Conservation (phyloP, 2,329 filamentous ascomycete species). For the Microcera coccophila region DNA sequence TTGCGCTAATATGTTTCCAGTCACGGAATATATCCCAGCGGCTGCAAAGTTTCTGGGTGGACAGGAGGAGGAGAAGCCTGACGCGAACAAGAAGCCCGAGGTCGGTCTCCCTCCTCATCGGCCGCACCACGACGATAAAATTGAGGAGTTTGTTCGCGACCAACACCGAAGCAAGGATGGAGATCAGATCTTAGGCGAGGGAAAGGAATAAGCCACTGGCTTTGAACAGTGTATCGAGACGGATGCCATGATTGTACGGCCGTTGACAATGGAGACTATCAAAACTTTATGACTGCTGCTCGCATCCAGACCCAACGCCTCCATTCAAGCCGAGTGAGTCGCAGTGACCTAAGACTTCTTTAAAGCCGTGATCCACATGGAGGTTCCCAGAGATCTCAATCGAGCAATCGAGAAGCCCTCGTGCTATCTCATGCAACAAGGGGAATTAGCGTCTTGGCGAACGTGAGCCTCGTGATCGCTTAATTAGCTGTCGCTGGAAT, state of each 20-base stretch:
- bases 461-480: too few species aligned
- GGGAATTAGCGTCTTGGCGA: too few species aligned
- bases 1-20: constrained; percentile 21
- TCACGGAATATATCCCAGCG: constrained; percentile 43
- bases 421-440: too few species aligned
- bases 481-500: too few species aligned
- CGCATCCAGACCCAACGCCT: too few species aligned
- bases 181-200: not conserved
- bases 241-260: constrained; percentile 9
- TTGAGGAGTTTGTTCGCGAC: constrained; percentile 51
- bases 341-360: too few species aligned
- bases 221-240: too few species aligned
- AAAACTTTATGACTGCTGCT: too few species aligned
- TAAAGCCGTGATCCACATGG: too few species aligned
- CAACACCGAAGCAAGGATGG: constrained; percentile 47
- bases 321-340: too few species aligned
- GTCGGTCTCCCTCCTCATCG: constrained; percentile 39
- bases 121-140: constrained; percentile 45
- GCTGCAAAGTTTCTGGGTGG: constrained; percentile 39
- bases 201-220: not conserved
- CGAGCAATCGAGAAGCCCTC: too few species aligned
- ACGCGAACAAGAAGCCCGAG: constrained; percentile 17
- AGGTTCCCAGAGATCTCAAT: too few species aligned
- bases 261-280: constrained; percentile 3
- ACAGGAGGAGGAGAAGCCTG: constrained; percentile 26